Evolutionary conservation across 2,329 filamentous ascomycete species (phyloP).

Genomic region (Penicillium frequentans): DNA sequence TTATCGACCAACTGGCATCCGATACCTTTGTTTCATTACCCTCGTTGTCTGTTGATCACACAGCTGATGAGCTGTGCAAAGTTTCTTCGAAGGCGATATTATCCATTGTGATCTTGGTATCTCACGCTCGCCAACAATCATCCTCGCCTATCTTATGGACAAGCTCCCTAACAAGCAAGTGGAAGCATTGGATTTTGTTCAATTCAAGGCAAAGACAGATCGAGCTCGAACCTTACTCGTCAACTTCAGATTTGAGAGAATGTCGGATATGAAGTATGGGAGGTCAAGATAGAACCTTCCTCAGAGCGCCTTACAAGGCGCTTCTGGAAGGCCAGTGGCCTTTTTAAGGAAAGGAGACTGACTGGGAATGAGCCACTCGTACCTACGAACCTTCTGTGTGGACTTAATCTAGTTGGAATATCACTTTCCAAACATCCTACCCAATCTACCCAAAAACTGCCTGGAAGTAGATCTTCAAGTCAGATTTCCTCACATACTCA

Average conservation of each 20-base stretch:
- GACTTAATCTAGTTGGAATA: background rate
- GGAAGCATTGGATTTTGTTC: slow-evolving; percentile 19
- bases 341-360: slow-evolving; percentile 17
- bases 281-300: slow-evolving; percentile 23
- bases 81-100: slow-evolving; percentile 17
- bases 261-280: slow-evolving; percentile 28
- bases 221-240: slow-evolving; percentile 26
- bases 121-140: slow-evolving; percentile 29
- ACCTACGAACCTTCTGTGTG: slow-evolving; percentile 5
- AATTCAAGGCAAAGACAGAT: slow-evolving; percentile 24
- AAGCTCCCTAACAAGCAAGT: slow-evolving; percentile 18
- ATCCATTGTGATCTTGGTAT: slow-evolving; percentile 30
- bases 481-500: no score
- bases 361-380: slow-evolving; percentile 23
- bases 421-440: no score
- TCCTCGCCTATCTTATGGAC: background rate
- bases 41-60: slow-evolving; percentile 8
- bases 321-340: slow-evolving; percentile 23
- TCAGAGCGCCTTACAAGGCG: slow-evolving; percentile 26
- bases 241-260: slow-evolving; percentile 30
- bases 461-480: no score
- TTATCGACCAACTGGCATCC: slow-evolving; percentile 25
- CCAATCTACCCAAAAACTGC: no score
- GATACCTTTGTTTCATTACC: slow-evolving; percentile 11
- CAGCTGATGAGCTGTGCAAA: slow-evolving; percentile 1